These are phyloP conservation scores for Gracilaria domingensis DNA, from an alignment of 23 red algal species.

Conservation along the genomic window DNA sequence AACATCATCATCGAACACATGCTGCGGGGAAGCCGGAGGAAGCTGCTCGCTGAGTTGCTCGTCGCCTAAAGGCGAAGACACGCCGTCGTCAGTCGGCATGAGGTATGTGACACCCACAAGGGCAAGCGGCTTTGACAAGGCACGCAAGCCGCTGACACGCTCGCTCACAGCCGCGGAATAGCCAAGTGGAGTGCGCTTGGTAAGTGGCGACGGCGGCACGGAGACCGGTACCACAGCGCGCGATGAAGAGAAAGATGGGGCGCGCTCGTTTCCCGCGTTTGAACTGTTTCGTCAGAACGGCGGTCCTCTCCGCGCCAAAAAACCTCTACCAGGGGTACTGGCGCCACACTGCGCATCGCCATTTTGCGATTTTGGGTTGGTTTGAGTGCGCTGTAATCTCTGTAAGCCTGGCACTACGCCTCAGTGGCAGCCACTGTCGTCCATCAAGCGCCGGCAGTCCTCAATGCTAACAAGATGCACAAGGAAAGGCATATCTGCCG, in stretches of 20 bases:
- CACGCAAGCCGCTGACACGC: neutral
- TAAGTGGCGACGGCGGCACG: no score
- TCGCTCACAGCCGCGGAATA: neutral
- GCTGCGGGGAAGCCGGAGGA: neutral
- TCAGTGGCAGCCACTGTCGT: no score
- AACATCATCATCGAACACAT: slow-evolving; percentile 27
- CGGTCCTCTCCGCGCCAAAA: slow-evolving; percentile 1
- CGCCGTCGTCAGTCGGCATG: slow-evolving; percentile 3
- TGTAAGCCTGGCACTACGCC: no score
- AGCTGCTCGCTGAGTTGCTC: neutral
- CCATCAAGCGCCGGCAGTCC: no score
- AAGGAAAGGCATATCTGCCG: no score
- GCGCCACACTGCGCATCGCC: no score
- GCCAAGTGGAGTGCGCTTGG: no score
- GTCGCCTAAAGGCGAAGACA: neutral
- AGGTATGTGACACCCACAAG: neutral
- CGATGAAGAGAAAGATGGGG: neutral
- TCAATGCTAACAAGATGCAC: no score
- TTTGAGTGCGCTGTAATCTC: no score
- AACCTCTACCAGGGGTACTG: neutral
- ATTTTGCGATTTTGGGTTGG: no score
- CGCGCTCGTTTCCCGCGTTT: slow-evolving; percentile 3
- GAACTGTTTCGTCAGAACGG: neutral
- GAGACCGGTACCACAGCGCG: no score
- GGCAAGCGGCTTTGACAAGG: neutral